Evolutionary conservation across 192 early-diverging fungal genomes (phyloP).

Genomic region (Linnemannia zychae): DNA sequence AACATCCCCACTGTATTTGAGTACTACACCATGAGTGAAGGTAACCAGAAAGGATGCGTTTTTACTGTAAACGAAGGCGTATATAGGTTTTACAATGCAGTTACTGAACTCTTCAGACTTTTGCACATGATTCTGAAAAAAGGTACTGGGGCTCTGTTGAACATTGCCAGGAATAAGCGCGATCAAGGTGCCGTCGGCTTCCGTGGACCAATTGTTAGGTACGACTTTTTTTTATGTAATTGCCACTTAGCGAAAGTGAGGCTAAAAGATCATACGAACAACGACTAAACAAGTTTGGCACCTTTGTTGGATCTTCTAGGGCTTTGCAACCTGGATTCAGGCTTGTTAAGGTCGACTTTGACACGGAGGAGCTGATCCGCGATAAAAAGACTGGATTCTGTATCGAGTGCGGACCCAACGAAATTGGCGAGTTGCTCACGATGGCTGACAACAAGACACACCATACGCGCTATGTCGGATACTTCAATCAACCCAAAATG

Average conservation of each 20-base stretch:
- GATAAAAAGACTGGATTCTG: constrained; percentile 66
- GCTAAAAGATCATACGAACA: not conserved
- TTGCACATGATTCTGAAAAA: too few species aligned
- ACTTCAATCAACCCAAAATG: constrained; percentile 64
- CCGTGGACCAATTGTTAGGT: constrained; percentile 59
- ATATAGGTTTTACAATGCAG: too few species aligned
- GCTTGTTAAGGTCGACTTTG: constrained; percentile 70
- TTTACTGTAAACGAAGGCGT: too few species aligned
- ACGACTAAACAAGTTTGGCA: not conserved
- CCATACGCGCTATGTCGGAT: constrained; percentile 58
- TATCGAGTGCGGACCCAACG: constrained; percentile 54
- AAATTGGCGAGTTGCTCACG: constrained; percentile 69
- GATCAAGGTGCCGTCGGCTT: constrained; percentile 77
- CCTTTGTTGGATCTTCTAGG: constrained; percentile 10
- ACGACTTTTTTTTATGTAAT: not conserved
- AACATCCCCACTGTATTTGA: constrained; percentile 71
- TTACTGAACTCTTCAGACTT: too few species aligned
- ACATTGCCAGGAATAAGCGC: constrained; percentile 56
- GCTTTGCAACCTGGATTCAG: constrained; percentile 36
- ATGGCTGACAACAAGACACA: constrained; percentile 39
- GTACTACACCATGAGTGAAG: constrained; percentile 78
- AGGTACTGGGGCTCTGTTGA: constrained; percentile 55
- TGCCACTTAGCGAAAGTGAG: not conserved
- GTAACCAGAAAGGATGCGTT: constrained; percentile 34
- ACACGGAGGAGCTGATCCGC: constrained; percentile 67